phyloP scores from a whole-genome alignment of 495 filamentous ascomycete genomes.

The Bryoglossum gracile region DNA sequence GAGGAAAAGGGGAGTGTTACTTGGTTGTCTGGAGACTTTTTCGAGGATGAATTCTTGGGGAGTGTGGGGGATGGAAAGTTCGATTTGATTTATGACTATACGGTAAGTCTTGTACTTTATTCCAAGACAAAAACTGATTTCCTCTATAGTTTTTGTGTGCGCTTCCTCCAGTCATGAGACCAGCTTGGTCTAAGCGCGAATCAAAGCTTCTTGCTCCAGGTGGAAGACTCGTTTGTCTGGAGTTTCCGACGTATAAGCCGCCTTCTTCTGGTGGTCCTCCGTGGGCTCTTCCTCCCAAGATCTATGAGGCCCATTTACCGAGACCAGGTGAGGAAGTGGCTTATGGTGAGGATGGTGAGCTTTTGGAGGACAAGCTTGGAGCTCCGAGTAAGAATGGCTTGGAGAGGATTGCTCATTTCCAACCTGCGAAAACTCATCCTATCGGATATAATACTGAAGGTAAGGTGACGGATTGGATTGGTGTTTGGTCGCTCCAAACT shows the following conservation, averaged over 20 bases:
- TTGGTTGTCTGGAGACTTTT: conserved; percentile 68
- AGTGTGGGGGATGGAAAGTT: conserved; percentile 44
- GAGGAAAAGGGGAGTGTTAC: conserved; percentile 46
- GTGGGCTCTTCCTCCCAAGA: conserved; percentile 50
- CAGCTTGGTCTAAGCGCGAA: conserved; percentile 63
- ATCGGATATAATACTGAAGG: conserved; percentile 41
- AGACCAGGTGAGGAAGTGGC: conserved; percentile 57
- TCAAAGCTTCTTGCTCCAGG: conserved; percentile 52
- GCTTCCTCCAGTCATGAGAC: conserved; percentile 55
- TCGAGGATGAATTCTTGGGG: conserved; percentile 53
- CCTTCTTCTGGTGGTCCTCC: conserved; percentile 60
- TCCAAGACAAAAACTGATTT: conserved; percentile 7
- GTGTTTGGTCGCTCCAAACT: conserved; percentile 37
- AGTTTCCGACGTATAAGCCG: conserved; percentile 70
- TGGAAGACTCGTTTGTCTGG: conserved; percentile 67
- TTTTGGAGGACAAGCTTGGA: conserved; percentile 39
- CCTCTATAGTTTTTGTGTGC: conserved; percentile 68
- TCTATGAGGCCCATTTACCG: conserved; percentile 60
- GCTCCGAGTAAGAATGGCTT: conserved; percentile 40
- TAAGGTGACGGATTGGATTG: conserved; percentile 52
- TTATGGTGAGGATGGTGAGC: conserved; percentile 51
- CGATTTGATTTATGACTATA: conserved; percentile 82
- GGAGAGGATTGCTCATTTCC: conserved; percentile 53
- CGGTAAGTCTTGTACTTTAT: conserved; percentile 41
- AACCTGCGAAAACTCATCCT: conserved; percentile 62